Evolutionary conservation across 1,139 yeast genomes (phyloP).

Genomic region (Yamadazyma jaroonii): DNA sequence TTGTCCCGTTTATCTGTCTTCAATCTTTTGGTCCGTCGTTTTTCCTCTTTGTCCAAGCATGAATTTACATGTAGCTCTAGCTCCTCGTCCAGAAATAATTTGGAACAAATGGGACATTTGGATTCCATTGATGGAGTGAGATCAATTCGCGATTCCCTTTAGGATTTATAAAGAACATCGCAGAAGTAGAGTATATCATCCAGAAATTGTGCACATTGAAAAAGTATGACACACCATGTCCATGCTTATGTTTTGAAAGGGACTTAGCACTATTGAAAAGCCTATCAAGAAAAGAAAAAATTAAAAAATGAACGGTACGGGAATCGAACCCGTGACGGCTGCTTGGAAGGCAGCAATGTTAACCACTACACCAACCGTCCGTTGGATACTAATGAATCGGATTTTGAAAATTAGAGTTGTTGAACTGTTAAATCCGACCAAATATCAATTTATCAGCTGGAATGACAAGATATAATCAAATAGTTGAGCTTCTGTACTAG

Average conservation of each 20-base stretch:
- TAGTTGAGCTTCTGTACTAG: too few species aligned
- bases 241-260: too few species aligned
- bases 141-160: too few species aligned
- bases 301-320: slow-evolving; percentile 63
- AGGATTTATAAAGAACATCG: too few species aligned
- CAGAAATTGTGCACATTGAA: too few species aligned
- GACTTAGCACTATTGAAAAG: too few species aligned
- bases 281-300: slow-evolving; percentile 16
- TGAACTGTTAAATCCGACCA: not conserved
- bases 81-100: slow-evolving; percentile 19
- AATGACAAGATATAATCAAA: too few species aligned
- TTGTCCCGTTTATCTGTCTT: slow-evolving; percentile 7
- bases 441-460: not conserved
- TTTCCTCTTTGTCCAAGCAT: slow-evolving; percentile 8
- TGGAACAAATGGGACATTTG: slow-evolving; percentile 38
- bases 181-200: too few species aligned
- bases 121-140: slow-evolving; percentile 1
- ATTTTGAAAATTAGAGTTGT: too few species aligned
- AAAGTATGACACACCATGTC: too few species aligned
- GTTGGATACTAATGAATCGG: not conserved
- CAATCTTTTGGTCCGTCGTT: slow-evolving; percentile 3
- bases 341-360: slow-evolving; percentile 73
- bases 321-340: slow-evolving; percentile 81
- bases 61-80: slow-evolving; percentile 42
- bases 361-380: slow-evolving; percentile 48